Conservation (phyloP, 1,284 basidiomycete species). For the Trametes polyzona region DNA sequence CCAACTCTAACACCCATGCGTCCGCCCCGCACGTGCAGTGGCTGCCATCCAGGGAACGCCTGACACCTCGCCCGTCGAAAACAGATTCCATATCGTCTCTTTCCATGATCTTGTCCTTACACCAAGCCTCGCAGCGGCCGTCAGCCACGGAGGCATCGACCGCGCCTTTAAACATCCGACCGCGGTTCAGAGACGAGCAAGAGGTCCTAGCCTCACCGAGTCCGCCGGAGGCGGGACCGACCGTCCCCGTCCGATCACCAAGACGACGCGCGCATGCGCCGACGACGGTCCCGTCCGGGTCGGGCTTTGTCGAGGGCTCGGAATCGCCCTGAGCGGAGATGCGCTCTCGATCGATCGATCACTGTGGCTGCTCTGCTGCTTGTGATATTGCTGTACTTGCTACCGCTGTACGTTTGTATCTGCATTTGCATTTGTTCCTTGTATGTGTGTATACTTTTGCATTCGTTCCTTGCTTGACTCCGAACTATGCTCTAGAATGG, state of each 20-base stretch:
- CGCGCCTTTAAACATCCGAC: slow-evolving; percentile 16
- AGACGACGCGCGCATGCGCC: slow-evolving; percentile 9
- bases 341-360: slow-evolving; percentile 14
- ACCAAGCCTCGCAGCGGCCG: background rate
- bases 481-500: background rate
- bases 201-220: background rate
- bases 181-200: background rate
- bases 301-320: slow-evolving; percentile 11
- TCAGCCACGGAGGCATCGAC: background rate
- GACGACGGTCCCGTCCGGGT: too few relatives aligned
- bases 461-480: background rate
- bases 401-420: too few relatives aligned
- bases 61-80: background rate
- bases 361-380: background rate
- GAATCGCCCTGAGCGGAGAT: slow-evolving; percentile 8
- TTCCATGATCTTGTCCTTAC: slow-evolving; percentile 15
- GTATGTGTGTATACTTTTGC: background rate
- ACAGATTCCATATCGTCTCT: slow-evolving; percentile 18
- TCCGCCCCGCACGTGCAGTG: slow-evolving; percentile 17
- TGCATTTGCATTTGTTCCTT: background rate
- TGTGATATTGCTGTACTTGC: background rate
- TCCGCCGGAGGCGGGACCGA: background rate
- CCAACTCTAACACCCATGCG: slow-evolving; percentile 10
- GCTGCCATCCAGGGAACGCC: slow-evolving; percentile 5
- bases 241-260: slow-evolving; percentile 17